A percentile compares a stretch with the other conserved stretches of the same genome.
phyloP scores from a whole-genome alignment of 1,284 basidiomycete genomes.

The Sporisorium graminicola region DNA sequence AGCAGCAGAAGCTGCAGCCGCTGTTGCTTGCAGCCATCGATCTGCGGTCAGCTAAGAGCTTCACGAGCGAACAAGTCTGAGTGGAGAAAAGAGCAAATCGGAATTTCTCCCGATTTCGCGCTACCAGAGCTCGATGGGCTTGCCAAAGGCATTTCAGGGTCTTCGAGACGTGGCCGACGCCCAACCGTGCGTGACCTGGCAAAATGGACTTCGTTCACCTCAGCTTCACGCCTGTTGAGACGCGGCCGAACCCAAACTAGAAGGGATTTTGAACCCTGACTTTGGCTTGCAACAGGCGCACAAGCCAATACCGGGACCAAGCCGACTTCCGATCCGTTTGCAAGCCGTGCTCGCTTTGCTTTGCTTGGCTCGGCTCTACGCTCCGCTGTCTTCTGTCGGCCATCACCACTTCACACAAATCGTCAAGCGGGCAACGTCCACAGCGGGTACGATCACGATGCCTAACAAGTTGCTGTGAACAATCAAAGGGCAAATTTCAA shows the following conservation, averaged over 20 bases:
- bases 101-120: background rate
- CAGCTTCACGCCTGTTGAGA: background rate
- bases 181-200: background rate
- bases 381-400: no score
- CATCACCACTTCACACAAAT: background rate
- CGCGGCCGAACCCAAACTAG: background rate
- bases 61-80: background rate
- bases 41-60: slow-evolving; percentile 9
- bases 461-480: background rate
- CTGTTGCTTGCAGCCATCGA: slow-evolving; percentile 12
- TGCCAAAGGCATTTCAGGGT: background rate
- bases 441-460: background rate
- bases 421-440: no score
- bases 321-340: slow-evolving; percentile 7
- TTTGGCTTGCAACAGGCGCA: background rate
- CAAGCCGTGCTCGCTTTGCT: background rate
- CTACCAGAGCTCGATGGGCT: no score
- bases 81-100: background rate
- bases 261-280: background rate
- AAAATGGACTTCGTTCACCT: background rate
- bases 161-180: background rate
- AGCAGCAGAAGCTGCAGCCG: background rate
- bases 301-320: background rate
- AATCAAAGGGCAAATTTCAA: background rate
- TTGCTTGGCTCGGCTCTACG: no score